A percentile compares a stretch with the other conserved stretches of the same genome.
Evolutionary conservation across 2,329 filamentous ascomycete genomes (phyloP).

Genomic region (Keithomyces neogunnii): DNA sequence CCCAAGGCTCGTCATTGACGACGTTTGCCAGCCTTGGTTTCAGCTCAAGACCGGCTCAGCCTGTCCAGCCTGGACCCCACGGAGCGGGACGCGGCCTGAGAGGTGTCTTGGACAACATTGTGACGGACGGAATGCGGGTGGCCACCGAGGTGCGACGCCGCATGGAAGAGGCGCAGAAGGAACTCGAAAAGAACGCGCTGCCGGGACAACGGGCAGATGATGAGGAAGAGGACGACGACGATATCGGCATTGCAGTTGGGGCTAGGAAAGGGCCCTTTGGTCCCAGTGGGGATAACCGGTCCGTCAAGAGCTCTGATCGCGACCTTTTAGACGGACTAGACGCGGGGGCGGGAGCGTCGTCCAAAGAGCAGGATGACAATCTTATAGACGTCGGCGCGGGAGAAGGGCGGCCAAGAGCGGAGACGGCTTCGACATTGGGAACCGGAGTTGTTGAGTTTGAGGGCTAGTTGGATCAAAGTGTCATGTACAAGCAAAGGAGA

Average conservation of each 20-base stretch:
- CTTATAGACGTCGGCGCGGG: conserved; percentile 24
- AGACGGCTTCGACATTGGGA: conserved; percentile 19
- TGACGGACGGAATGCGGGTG: conserved; percentile 93
- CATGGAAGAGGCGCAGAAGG: conserved; percentile 92
- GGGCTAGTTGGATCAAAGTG: conserved; percentile 11
- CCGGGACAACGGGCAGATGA: conserved; percentile 57
- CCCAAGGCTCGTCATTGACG: conserved; percentile 57
- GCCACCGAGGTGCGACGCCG: conserved; percentile 83
- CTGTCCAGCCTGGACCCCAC: conserved; percentile 30
- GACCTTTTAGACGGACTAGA: conserved; percentile 69
- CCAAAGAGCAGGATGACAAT: conserved; percentile 22
- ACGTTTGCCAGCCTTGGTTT: conserved; percentile 72
- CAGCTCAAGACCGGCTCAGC: conserved; percentile 29
- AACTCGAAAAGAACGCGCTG: conserved; percentile 77
- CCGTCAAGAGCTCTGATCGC: conserved; percentile 57
- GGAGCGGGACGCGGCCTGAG: conserved; percentile 65
- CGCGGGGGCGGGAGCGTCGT: conserved; percentile 50
- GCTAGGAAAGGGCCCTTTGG: conserved; percentile 25
- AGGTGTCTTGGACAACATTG: conserved; percentile 93
- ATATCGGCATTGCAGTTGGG: conserved; percentile 34
- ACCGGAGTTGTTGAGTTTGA: conserved; percentile 35
- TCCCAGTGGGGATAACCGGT: conserved; percentile 46
- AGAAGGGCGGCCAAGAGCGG: conserved; percentile 17
- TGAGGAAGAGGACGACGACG: conserved; percentile 60
- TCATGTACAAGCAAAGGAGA: neutral